These are phyloP conservation scores for Persicaria maculosa DNA, from an alignment of 148 eudicot genomes.

Conservation along the genomic window DNA sequence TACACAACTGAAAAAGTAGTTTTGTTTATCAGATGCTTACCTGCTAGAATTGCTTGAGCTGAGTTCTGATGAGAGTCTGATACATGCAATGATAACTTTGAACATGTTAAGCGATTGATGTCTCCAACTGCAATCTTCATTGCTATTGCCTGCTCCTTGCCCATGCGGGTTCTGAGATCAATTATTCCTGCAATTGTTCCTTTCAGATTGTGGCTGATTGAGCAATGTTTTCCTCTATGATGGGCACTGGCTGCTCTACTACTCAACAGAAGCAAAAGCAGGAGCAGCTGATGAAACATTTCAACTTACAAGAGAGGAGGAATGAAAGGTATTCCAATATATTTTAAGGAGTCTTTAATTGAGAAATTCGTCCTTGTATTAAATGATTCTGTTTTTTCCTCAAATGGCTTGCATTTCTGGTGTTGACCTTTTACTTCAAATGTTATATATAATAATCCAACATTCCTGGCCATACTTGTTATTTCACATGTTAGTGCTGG, in stretches of 20 bases:
- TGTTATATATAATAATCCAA: too few relatives aligned
- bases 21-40: not conserved
- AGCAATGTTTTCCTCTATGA: not conserved
- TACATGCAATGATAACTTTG: not conserved
- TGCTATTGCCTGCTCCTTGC: constrained; percentile 11
- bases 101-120: constrained; percentile 2
- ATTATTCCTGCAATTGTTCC: constrained; percentile 2
- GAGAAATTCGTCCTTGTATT: not conserved
- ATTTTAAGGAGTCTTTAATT: not conserved
- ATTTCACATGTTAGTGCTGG: not conserved
- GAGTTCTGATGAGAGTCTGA: constrained; percentile 1
- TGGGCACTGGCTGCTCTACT: constrained; percentile 1
- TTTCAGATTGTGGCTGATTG: not conserved
- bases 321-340: not conserved
- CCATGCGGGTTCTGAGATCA: not conserved
- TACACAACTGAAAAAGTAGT: not conserved
- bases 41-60: constrained; percentile 2
- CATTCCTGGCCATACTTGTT: not conserved
- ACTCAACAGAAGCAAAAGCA: not conserved
- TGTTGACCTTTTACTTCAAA: too few relatives aligned
- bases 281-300: not conserved
- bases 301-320: not conserved
- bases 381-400: too few relatives aligned
- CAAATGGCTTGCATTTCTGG: too few relatives aligned
- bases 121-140: constrained; percentile 9